These are phyloP conservation scores for Trichoderma polysporum DNA, from an alignment of 2,329 filamentous ascomycete genomes.

Conservation along the genomic window DNA sequence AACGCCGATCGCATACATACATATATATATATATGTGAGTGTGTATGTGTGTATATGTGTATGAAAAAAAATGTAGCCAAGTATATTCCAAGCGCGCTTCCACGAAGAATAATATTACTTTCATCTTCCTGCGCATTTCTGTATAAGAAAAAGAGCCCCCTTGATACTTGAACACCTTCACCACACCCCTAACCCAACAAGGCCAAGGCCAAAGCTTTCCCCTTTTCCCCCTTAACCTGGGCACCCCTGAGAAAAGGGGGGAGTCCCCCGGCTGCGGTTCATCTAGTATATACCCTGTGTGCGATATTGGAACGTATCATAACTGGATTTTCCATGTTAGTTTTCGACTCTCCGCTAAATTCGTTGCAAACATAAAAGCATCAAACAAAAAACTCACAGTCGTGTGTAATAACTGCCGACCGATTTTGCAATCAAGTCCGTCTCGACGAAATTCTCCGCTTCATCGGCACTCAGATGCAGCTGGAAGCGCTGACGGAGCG, in stretches of 20 bases:
- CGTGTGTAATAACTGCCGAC: conserved; percentile 85
- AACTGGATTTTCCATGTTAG: conserved; percentile 48
- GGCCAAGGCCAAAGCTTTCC: not conserved
- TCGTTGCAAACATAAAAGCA: not conserved
- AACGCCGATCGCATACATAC: conserved; percentile 10
- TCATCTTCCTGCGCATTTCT: not conserved
- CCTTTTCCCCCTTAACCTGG: not conserved
- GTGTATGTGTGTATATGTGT: not conserved
- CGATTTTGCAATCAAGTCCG: conserved; percentile 75
- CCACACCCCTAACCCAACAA: not conserved
- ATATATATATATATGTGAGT: not conserved
- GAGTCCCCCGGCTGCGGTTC: not conserved
- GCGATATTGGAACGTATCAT: conserved; percentile 84
- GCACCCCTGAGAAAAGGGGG: not conserved
- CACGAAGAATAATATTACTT: not conserved
- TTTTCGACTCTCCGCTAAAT: conserved; percentile 1
- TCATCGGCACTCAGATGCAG: conserved; percentile 80
- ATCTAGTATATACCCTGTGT: conserved; percentile 80
- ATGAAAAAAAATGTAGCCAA: not conserved
- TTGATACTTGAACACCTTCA: not conserved
- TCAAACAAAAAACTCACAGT: conserved; percentile 58
- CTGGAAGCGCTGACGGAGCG: conserved; percentile 73
- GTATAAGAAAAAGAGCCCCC: not conserved
- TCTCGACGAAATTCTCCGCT: conserved; percentile 78
- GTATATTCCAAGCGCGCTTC: not conserved